phyloP scores from a whole-genome alignment of 495 filamentous ascomycete species.

The Lasiosphaeris hirsuta region DNA sequence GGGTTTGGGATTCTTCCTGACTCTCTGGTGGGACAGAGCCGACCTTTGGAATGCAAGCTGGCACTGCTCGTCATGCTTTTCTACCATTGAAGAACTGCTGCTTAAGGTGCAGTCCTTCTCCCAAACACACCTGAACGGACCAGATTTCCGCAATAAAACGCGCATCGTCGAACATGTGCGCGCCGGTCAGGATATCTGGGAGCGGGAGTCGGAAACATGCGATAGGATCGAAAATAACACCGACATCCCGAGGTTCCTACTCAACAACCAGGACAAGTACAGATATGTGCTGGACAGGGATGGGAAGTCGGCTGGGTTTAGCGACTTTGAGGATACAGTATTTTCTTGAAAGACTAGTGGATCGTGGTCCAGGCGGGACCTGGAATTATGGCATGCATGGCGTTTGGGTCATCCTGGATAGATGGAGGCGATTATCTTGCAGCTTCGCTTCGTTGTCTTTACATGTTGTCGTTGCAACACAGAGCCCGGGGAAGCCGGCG shows the following conservation, averaged over 20 bases:
- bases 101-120: constrained; percentile 53
- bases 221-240: constrained; percentile 41
- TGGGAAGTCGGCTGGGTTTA: constrained; percentile 38
- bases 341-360: constrained; percentile 10
- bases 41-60: constrained; percentile 48
- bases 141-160: constrained; percentile 36
- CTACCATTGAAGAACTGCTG: constrained; percentile 46
- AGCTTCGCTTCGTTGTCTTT: no score
- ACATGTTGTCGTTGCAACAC: no score
- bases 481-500: no score
- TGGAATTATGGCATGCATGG: neutral
- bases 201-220: constrained; percentile 42
- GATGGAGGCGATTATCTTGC: neutral
- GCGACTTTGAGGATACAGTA: constrained; percentile 24
- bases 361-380: neutral
- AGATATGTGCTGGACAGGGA: constrained; percentile 39
- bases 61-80: constrained; percentile 56
- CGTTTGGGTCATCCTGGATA: neutral
- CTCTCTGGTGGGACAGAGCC: constrained; percentile 32
- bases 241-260: constrained; percentile 44
- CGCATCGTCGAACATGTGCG: constrained; percentile 47
- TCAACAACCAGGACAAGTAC: constrained; percentile 31
- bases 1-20: constrained; percentile 4
- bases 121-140: constrained; percentile 44
- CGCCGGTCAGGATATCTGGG: constrained; percentile 50